These are phyloP conservation scores for Quercus robur DNA, from an alignment of 306 rosid species.

Conservation along the genomic window DNA sequence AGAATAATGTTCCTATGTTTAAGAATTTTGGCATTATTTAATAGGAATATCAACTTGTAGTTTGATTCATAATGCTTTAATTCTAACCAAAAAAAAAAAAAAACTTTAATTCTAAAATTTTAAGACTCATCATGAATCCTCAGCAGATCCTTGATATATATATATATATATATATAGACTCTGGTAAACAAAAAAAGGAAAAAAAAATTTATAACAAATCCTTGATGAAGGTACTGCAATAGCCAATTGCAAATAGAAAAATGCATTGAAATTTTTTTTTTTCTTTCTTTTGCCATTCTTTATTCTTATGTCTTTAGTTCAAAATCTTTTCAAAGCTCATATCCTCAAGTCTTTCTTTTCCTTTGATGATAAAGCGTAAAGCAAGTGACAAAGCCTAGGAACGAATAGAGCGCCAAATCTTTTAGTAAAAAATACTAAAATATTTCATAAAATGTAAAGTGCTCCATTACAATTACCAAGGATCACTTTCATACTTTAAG, in stretches of 20 bases:
- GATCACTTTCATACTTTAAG: conserved; percentile 66
- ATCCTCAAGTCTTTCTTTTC: conserved; percentile 38
- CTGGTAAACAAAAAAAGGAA: not conserved
- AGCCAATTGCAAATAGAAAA: conserved; percentile 4
- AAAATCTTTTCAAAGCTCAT: conserved; percentile 41
- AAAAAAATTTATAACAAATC: not conserved
- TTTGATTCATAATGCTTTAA: conserved; percentile 5
- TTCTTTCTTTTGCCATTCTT: conserved; percentile 30
- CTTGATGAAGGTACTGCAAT: not conserved
- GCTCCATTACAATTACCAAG: conserved; percentile 84
- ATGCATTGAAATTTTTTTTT: not conserved
- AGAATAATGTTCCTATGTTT: not conserved
- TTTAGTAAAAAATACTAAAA: conserved; percentile 40
- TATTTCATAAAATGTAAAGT: conserved; percentile 55
- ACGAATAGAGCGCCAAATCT: conserved; percentile 33
- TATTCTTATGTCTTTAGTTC: conserved; percentile 24
- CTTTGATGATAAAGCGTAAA: conserved; percentile 47
- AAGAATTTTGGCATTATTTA: conserved; percentile 5
- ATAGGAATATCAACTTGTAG: not conserved
- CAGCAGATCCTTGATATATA: no score
- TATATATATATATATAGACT: not conserved
- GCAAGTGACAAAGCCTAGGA: conserved; percentile 40
- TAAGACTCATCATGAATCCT: no score
- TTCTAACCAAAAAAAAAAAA: no score
- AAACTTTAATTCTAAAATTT: no score